Evolutionary conservation across 305 asterid species (phyloP), one percentile per base, ranked within the genome.

Genomic region (Fraxinus greggii): DNA sequence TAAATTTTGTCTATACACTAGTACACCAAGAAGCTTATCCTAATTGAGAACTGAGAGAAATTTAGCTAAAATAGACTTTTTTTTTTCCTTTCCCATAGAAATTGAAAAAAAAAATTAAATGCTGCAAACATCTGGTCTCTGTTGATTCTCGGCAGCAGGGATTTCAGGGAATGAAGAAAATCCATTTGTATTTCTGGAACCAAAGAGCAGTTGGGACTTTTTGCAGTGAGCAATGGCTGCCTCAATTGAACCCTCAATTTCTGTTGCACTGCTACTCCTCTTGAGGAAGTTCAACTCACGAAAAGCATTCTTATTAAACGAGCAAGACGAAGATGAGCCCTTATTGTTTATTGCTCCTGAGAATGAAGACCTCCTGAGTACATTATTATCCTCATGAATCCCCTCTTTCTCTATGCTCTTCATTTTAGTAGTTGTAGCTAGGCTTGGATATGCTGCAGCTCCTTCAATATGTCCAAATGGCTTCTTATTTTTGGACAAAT

Each of bases 151-250:
- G 33, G 13, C 13, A 21, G 29, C 29, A 21, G 29, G 69, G 13
- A 59, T 7, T 59, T 33, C 72, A 63, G 33, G 72, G 33, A 69
- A 29, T 69, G 75, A 69, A 69, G 38, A 69, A 29, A 69, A 13
- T 69, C 75, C 40, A 29, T 15, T 4, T 13, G 19, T 69, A 13
- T 15, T 29, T 12, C 40, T 86, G 74, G 90, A 78, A 76, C 80
- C 83, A 67, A 82, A 76, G 61, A 42, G 65, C 72, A 85, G 87
- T 75, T 92, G 93, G 81, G 97, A 94, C 56, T 86, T 91, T 86
- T 93, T 94, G 91, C 99, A 96, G 79, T 96, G 94, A 69, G 94
- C 98, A 86, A 96, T 94, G 59, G 99, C 99, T 0, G 94, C 97
- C 75, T 94, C 90, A 78, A 95, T 91, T 3, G 97, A 93, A 1